phyloP scores from a whole-genome alignment of 2,329 filamentous ascomycete genomes.

The Periconia macrospinosa region DNA sequence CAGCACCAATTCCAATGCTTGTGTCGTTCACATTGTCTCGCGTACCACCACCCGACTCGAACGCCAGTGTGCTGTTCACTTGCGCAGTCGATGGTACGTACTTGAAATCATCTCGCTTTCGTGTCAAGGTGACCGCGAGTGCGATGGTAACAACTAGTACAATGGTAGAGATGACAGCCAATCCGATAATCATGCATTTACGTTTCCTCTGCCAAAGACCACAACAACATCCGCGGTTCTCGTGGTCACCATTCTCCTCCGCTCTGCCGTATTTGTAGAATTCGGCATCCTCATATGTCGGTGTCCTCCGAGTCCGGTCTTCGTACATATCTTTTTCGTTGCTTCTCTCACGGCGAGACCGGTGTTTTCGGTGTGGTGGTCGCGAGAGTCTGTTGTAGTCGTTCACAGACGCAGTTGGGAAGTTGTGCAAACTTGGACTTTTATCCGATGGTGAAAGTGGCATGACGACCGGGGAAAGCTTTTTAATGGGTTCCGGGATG shows the following conservation, averaged over 20 bases:
- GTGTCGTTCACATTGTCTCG: constrained; percentile 25
- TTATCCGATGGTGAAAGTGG: neutral
- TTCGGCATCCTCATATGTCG: constrained; percentile 13
- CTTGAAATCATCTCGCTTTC: constrained; percentile 17
- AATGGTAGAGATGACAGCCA: constrained; percentile 15
- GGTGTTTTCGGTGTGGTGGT: constrained; percentile 9
- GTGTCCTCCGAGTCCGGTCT: constrained; percentile 1
- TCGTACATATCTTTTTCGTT: constrained; percentile 3
- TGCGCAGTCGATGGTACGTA: constrained; percentile 28
- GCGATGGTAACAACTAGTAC: constrained; percentile 14
- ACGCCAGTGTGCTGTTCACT: constrained; percentile 32
- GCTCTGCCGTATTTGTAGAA: constrained; percentile 14
- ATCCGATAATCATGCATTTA: constrained; percentile 22
- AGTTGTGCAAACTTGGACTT: constrained; percentile 6
- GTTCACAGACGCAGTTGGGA: constrained; percentile 3
- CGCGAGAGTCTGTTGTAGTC: constrained; percentile 6
- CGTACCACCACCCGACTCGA: constrained; percentile 28
- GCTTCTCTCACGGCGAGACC: constrained; percentile 8
- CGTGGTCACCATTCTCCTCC: constrained; percentile 9
- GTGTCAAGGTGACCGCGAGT: constrained; percentile 24
- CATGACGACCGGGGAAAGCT: constrained; percentile 4
- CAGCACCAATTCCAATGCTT: constrained; percentile 13
- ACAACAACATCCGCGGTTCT: constrained; percentile 12
- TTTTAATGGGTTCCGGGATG: constrained; percentile 1
- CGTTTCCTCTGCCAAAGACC: constrained; percentile 15